Evolutionary conservation across 495 filamentous ascomycete species (phyloP), one percentile per base, ranked within the genome.

Genomic region (Neurospora discreta): DNA sequence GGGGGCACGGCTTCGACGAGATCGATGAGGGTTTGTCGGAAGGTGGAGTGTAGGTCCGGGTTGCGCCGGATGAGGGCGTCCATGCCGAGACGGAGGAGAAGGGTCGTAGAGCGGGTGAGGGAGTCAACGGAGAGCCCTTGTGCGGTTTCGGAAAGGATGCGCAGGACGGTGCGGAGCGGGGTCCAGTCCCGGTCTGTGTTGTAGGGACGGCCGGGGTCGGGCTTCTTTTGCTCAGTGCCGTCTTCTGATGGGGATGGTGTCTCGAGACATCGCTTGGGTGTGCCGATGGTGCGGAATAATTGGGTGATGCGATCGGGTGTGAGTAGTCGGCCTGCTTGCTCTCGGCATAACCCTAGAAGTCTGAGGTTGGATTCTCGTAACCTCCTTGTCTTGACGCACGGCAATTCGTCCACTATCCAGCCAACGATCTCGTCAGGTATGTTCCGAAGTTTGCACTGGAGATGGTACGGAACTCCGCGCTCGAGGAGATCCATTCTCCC

Each of bases 401-500:
- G 86, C n/a, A 90, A 83, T 73, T 93, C 88, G 46, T 89, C 82
- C 13, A 96, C 81, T 3, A 95, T 85, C 93, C 93, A 97, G 23
- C 83, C 68, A 30, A 93, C 84, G 23, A 96, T 75, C 71, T 92
- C 89, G 69, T 93, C 88, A 2, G 94, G 90, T 7, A 95, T 80
- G 16, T 79, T 69, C 36, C 78, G 80, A 42, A 82, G 80, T 71
- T 84, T 84, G 20, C 77, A 77, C 38, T 90, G 82, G 23, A 91
- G 85, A 72, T 89, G 84, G 73, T 88, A 86, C 1, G 90, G 82
- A 71, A 90, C 85, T 2, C 93, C 93, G 67, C 90, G 90, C 52
- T 92, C 80, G 72, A 96, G 87, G 3, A 87, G 82, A 74, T 92
- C 88, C 43, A 88, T 82, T 58, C 92, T 85, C 60, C 82, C 79